These are phyloP conservation scores for Bonia amplexicaulis DNA, from an alignment of 176 grass and related monocot species.

Conservation along the genomic window DNA sequence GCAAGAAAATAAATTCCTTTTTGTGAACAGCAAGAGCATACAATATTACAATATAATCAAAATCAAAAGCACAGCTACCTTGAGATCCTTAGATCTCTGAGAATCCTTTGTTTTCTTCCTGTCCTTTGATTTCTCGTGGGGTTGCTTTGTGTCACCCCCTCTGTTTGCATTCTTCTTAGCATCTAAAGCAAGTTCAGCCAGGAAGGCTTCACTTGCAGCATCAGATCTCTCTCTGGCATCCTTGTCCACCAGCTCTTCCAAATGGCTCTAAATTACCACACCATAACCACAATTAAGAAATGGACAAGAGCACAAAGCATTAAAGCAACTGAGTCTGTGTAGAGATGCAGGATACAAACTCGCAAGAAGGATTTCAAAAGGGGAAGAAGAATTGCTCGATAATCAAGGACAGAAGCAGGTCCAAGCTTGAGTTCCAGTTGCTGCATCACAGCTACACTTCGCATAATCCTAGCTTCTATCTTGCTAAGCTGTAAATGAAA, in stretches of 20 bases:
- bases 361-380: conserved; percentile 64
- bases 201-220: conserved; percentile 89
- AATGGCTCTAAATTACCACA: conserved; percentile 44
- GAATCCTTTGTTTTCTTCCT: conserved; percentile 83
- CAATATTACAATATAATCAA: not conserved
- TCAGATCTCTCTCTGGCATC: conserved; percentile 92
- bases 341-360: conserved; percentile 42
- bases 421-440: conserved; percentile 72
- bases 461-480: conserved; percentile 79
- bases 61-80: conserved; percentile 45
- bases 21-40: not conserved
- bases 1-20: conserved; percentile 25
- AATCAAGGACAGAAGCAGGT: conserved; percentile 61
- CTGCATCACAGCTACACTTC: conserved; percentile 45
- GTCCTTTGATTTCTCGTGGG: conserved; percentile 76
- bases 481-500: conserved; percentile 67
- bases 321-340: conserved; percentile 10
- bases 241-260: conserved; percentile 85
- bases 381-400: conserved; percentile 63
- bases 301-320: conserved; percentile 6
- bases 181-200: conserved; percentile 91
- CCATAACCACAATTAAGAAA: conserved; percentile 33
- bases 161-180: conserved; percentile 68
- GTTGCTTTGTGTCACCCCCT: conserved; percentile 57
- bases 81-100: conserved; percentile 62